These are phyloP conservation scores for Fusarium citri DNA, from an alignment of 2,329 filamentous ascomycete species.

Conservation along the genomic window DNA sequence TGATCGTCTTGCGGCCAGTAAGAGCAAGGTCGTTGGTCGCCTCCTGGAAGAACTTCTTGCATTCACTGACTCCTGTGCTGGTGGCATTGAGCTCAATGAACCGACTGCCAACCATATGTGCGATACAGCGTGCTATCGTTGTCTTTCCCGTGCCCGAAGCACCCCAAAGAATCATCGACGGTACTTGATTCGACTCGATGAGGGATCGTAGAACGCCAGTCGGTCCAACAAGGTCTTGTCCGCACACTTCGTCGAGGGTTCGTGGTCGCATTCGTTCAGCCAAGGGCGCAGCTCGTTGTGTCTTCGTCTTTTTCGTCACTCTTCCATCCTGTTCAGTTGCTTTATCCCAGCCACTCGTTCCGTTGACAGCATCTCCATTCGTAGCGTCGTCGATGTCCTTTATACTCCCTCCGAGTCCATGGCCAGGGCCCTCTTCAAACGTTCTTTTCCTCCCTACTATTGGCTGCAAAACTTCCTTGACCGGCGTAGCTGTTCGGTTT, in stretches of 20 bases:
- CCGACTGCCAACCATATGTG: constrained; percentile 81
- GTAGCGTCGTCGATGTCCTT: constrained; percentile 8
- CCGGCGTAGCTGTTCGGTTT: constrained; percentile 49
- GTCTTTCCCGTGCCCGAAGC: constrained; percentile 86
- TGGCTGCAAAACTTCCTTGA: constrained; percentile 48
- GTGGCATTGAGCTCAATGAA: constrained; percentile 98
- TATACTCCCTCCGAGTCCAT: constrained; percentile 16
- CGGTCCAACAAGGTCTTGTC: constrained; percentile 89
- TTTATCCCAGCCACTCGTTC: constrained; percentile 8
- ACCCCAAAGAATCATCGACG: constrained; percentile 96
- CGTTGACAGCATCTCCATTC: constrained; percentile 20
- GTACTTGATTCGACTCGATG: constrained; percentile 86
- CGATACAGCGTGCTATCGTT: constrained; percentile 91
- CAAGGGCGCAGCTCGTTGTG: constrained; percentile 79
- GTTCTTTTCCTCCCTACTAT: constrained; percentile 61
- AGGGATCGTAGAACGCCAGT: constrained; percentile 86
- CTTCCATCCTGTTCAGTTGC: constrained; percentile 52
- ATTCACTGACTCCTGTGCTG: constrained; percentile 85
- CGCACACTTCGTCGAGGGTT: constrained; percentile 85
- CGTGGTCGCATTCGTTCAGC: constrained; percentile 93
- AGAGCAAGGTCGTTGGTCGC: constrained; percentile 82
- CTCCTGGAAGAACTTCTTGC: constrained; percentile 90
- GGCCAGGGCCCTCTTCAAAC: constrained; percentile 66
- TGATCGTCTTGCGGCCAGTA: constrained; percentile 90
- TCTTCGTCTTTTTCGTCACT: constrained; percentile 73